Evolutionary conservation across 306 rosid genomes (phyloP).

Genomic region (Trifolium fragiferum): DNA sequence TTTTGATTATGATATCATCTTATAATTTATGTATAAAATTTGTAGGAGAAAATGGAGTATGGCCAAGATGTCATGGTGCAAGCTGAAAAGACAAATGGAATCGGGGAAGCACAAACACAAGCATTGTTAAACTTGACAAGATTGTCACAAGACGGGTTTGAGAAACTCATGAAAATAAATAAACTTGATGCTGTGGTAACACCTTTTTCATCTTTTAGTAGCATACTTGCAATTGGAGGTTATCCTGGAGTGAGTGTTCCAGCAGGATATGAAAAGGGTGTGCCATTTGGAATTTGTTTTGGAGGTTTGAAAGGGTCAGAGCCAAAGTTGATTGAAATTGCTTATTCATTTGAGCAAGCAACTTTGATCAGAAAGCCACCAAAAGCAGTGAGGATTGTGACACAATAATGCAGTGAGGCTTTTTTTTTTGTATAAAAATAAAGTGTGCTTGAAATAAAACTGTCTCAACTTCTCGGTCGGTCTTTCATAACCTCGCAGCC

Average conservation of each 20-base stretch:
- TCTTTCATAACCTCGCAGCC: too few species aligned
- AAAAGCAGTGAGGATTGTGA: not conserved
- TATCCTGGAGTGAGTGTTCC: constrained; percentile 73
- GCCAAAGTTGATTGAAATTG: constrained; percentile 64
- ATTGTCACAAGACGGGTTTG: constrained; percentile 41
- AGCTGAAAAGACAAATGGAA: constrained; percentile 47
- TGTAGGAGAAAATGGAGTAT: constrained; percentile 52
- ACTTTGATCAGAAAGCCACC: constrained; percentile 50
- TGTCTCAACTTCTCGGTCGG: too few species aligned
- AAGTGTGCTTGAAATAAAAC: too few species aligned
- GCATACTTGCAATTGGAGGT: constrained; percentile 66
- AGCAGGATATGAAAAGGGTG: constrained; percentile 56
- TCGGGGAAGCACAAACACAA: constrained; percentile 15
- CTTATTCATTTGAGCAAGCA: constrained; percentile 74
- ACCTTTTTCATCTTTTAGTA: constrained; percentile 34
- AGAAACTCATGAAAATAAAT: constrained; percentile 44
- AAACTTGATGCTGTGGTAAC: constrained; percentile 62
- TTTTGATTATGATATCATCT: not conserved
- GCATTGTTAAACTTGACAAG: constrained; percentile 39
- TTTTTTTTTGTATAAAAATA: too few species aligned
- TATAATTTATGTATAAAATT: not conserved
- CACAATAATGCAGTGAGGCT: not conserved
- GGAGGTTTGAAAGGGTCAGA: constrained; percentile 76
- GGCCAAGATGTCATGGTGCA: constrained; percentile 42
- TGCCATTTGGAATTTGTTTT: constrained; percentile 68